Evolutionary conservation across 768 basidiomycete species (phyloP).

Genomic region (Rossbeevera mucosa): DNA sequence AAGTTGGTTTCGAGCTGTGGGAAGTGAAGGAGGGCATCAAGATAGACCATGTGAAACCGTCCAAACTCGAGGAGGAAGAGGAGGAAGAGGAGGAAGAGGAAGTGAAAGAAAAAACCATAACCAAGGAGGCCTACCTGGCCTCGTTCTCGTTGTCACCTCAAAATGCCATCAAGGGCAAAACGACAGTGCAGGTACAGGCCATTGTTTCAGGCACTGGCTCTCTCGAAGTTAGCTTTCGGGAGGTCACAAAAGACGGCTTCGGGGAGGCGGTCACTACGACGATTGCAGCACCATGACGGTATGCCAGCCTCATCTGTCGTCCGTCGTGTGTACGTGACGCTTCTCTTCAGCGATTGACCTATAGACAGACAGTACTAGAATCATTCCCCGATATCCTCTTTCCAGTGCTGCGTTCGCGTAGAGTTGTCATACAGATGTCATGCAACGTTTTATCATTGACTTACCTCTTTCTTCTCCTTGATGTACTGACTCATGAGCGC

Average conservation of each 20-base stretch:
- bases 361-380: slow-evolving; percentile 6
- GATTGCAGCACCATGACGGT: slow-evolving; percentile 22
- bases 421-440: slow-evolving; percentile 5
- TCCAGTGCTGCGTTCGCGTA: slow-evolving; percentile 43
- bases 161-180: slow-evolving; percentile 43
- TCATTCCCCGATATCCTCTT: slow-evolving; percentile 56
- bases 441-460: slow-evolving; percentile 1
- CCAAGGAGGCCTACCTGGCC: slow-evolving; percentile 49
- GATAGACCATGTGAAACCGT: slow-evolving; percentile 51
- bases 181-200: slow-evolving; percentile 46
- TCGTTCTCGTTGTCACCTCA: slow-evolving; percentile 32
- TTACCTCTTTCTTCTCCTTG: slow-evolving; percentile 48
- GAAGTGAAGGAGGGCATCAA: slow-evolving; percentile 67
- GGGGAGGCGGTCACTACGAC: slow-evolving; percentile 33
- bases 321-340: neutral
- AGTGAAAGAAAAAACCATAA: slow-evolving; percentile 56
- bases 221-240: slow-evolving; percentile 37
- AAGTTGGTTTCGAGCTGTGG: slow-evolving; percentile 69
- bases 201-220: slow-evolving; percentile 32
- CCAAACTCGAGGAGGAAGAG: slow-evolving; percentile 42
- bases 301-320: neutral
- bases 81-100: slow-evolving; percentile 45
- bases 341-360: neutral
- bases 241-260: slow-evolving; percentile 32
- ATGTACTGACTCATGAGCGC: slow-evolving; percentile 56